Conservation (phyloP, 2,329 filamentous ascomycete genomes). For the Hymenoscyphus linearis region DNA sequence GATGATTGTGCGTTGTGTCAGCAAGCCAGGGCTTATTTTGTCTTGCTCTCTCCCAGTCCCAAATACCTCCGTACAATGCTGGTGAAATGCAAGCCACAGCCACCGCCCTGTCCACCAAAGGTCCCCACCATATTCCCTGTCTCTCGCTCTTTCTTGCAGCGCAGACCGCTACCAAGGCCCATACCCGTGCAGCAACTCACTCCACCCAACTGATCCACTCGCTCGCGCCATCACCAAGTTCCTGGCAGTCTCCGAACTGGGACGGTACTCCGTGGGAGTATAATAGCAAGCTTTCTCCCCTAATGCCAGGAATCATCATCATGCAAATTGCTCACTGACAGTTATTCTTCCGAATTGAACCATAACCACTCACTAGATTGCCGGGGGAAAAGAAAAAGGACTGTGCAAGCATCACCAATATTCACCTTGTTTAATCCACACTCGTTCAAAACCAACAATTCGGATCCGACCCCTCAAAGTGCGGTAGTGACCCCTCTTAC, state of each 20-base stretch:
- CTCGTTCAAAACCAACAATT: slow-evolving; percentile 8
- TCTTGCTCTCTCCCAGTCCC: too few species aligned
- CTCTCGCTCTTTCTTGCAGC: background rate
- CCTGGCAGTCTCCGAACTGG: too few species aligned
- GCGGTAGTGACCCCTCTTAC: background rate
- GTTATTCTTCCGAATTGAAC: background rate
- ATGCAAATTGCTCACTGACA: background rate
- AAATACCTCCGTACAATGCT: too few species aligned
- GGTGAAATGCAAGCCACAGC: background rate
- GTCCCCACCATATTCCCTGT: background rate
- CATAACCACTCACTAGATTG: too few species aligned
- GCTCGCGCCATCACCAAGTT: background rate
- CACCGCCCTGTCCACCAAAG: background rate
- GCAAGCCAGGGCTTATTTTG: too few species aligned
- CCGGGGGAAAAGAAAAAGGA: background rate
- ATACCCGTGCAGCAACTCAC: background rate
- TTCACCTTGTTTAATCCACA: slow-evolving; percentile 5
- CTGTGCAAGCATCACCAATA: background rate
- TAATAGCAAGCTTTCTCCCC: background rate
- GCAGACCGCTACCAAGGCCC: background rate
- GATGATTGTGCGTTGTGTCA: too few species aligned
- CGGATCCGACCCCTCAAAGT: background rate
- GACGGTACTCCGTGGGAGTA: background rate
- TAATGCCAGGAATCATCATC: background rate
- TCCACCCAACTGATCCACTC: background rate